Evolutionary conservation across 1,139 yeast genomes (phyloP), one percentile per base, ranked within the genome.

Genomic region (Geotrichum phurueaensis): DNA sequence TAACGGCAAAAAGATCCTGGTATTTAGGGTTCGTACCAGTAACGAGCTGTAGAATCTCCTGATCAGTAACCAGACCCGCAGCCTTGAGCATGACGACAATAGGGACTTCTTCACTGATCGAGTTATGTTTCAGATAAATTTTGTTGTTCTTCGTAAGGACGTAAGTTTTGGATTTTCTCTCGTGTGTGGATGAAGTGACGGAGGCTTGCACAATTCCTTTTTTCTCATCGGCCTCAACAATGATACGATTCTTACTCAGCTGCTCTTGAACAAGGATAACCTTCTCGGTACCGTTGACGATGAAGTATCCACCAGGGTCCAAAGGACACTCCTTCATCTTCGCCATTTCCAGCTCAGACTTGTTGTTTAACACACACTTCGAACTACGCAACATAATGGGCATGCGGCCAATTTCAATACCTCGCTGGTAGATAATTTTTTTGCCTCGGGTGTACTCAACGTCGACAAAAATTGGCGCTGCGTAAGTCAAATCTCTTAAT

Each of bases 281-380:
- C 73, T 94, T 94, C 73, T 94, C 99, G 0, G 99, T 94, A 73
- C 99, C 99, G 72, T 94, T 94, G 23, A 54, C 57, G 67, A 91
- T 87, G 69, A 94, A 94, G 71, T 94, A 94, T 68, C 99, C 99
- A 75, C 99, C 99, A 4, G 99, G 99, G 75, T 94, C 99, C 59
- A 94, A 78, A 0, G 99, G 99, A 75, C 99, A 95, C 74, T 94
- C 99, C 69, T 89, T 88, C 68, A 89, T 79, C 51, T 78, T 77
- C 0, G 99, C 97, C 98, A 95, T 94, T 68, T 84, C 87, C 54
- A 78, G 74, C 67, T 92, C 97, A 59, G 84, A 79, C 60, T 88
- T 84, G 25, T 91, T 96, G 67, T 85, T 84, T 64, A 94, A 78
- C 54, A 89, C 84, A 80, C 99, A 94, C 73, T 90, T 89, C 72